Base-by-base conservation (phyloP, 139 green algal species). In the Haematococcus sp. region DNA sequence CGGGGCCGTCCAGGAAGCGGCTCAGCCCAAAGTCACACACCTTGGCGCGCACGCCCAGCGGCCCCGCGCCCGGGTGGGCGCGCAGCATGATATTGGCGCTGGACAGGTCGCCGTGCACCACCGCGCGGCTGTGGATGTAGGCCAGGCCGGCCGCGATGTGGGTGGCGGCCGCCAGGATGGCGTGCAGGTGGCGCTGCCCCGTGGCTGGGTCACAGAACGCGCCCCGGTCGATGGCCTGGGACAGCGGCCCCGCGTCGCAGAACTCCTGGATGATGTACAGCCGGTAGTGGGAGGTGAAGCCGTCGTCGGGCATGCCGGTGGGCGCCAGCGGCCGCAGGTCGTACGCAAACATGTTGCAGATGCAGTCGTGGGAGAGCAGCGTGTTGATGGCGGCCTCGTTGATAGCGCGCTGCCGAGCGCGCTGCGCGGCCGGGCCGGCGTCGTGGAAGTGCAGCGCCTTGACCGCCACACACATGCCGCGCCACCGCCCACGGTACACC, bases 191-290 rank as follows among this genome's bases (percentile, higher is more conserved):
- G 7, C n/a, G 31, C 4, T n/a, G 4, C 20, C 59, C 56, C 4
- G 58, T 68, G 28, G 19, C 46, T 3, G 55, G 19, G 31, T 70
- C 68, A 28, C 58, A 3, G 35, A 81, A 76, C 16, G 33, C 5
- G n/a, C 67, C 44, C 3, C 54, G n/a, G 54, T 80, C 55, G 32
- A 75, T 70, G 54, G 44, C 58, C 15, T 74, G 23, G 11, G 59
- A 51, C 22, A 80, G 4, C 15, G 52, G 58, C 23, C 66, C 66
- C n/a, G 46, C 64, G 40, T 74, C 52, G n/a, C 66, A 75, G 56
- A 68, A 75, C 35, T 80, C 65, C 54, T 74, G 68, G 54, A 82
- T 76, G 54, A 82, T 82, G 59, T 82, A 82, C 59, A 82, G 68
- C 52, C 75, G 25, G 43, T 40, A 74, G 31, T 35, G 52, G n/a